A percentile compares a stretch with the other conserved stretches of the same genome.
phyloP scores from a whole-genome alignment of 2,329 filamentous ascomycete genomes.

The Huntiella moniliformis region DNA sequence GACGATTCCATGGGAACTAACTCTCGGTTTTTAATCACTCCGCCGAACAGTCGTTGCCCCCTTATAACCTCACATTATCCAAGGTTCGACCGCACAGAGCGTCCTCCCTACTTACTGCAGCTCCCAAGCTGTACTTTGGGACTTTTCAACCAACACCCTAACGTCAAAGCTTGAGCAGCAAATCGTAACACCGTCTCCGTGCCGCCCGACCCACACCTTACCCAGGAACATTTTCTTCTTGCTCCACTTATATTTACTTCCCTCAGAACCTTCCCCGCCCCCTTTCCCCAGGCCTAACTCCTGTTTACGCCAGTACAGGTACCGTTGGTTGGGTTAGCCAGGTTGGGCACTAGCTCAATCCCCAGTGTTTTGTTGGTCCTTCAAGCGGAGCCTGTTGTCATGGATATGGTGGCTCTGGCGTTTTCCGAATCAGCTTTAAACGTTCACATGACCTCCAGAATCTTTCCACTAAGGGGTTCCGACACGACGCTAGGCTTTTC shows the following conservation, averaged over 20 bases:
- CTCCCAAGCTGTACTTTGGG: too few species aligned
- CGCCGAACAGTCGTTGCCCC: too few species aligned
- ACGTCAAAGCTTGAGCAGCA: too few species aligned
- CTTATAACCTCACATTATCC: too few species aligned
- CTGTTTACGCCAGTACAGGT: not conserved
- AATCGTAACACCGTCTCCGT: not conserved
- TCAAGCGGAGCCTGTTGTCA: not conserved
- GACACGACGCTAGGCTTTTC: too few species aligned
- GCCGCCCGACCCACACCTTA: not conserved
- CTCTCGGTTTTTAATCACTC: too few species aligned
- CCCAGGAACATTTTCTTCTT: not conserved
- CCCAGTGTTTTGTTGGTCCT: not conserved
- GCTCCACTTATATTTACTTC: not conserved
- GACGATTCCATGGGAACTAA: too few species aligned
- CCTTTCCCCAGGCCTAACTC: not conserved
- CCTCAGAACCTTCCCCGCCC: not conserved
- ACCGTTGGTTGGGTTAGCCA: too few species aligned
- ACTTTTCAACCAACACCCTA: too few species aligned
- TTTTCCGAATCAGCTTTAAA: not conserved
- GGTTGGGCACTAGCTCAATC: not conserved
- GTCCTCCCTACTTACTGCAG: too few species aligned
- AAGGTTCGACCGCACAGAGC: too few species aligned
- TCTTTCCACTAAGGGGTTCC: not conserved
- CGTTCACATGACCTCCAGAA: not conserved
- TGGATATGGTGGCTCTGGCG: conserved; percentile 3